Evolutionary conservation across 192 early-diverging fungal species (phyloP).

Genomic region (Piromyces finnis): DNA sequence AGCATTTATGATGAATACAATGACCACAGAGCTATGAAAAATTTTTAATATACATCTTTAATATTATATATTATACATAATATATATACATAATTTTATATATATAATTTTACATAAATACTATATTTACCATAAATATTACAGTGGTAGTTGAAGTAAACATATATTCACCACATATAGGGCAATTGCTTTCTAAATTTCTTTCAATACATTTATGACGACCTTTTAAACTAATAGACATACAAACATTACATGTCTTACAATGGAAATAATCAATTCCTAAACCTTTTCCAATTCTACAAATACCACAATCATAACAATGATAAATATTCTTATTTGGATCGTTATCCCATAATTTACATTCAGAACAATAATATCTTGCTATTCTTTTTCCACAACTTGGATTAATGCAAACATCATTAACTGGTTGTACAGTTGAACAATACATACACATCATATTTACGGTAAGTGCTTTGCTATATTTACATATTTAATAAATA

Average conservation of each 20-base stretch:
- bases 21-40: constrained; percentile 85
- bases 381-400: constrained; percentile 44
- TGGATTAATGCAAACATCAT: constrained; percentile 43
- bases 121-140: constrained; percentile 54
- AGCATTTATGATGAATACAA: constrained; percentile 75
- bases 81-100: no score
- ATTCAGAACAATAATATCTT: constrained; percentile 69
- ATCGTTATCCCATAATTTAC: constrained; percentile 84
- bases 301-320: constrained; percentile 84
- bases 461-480: constrained; percentile 33
- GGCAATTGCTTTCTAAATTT: constrained; percentile 80
- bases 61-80: no score
- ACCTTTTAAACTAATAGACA: constrained; percentile 53
- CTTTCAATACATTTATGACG: constrained; percentile 81
- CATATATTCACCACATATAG: constrained; percentile 91
- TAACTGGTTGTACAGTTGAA: constrained; percentile 53
- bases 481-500: no score
- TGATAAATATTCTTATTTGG: constrained; percentile 75
- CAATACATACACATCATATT: constrained; percentile 94
- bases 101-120: no score
- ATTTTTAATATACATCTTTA: no score
- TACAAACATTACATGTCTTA: constrained; percentile 76
- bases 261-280: constrained; percentile 82
- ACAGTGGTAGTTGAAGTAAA: constrained; percentile 67
- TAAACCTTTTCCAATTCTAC: constrained; percentile 64